Base-by-base conservation (phyloP, 1,284 basidiomycete species). In the Sanguinoderma infundibulare region DNA sequence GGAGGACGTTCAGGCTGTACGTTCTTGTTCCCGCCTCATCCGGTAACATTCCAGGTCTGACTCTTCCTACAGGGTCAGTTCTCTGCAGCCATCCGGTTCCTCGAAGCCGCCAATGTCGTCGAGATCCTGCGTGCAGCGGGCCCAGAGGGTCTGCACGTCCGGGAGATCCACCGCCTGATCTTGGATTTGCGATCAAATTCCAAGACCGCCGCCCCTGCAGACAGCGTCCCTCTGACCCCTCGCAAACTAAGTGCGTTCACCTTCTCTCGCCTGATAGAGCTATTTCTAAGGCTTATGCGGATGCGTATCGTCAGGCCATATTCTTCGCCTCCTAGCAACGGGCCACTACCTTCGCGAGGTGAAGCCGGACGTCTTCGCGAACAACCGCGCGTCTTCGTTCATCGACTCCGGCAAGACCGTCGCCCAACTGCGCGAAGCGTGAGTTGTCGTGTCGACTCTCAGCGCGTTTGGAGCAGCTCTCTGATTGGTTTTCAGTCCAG, bases 371-470 rank as follows among this genome's bases (percentile, higher is more conserved):
- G 69, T 72, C 3, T 77, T 75, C 49, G 69, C 71, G 5, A 70
- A 73, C 65, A 77, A 75, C 55, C 70, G 71, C 5, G 56, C 68
- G 20, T 73, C 75, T 1, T 62, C 66, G 12, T 57, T 55, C 9
- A 52, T 91, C 2, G 87, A 90, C 67, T 85, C 83, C 1, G 87
- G 88, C 7, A 89, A 88, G 72, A 72, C 74, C 2, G 74, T 78
- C 39, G 59, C 70, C 1, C 72, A 75, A 14, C 66, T 82, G 15
- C 67, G 72, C 47, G 65, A 67, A 54, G 72, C 66, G 77, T 79
- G 52, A 9, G 71, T 67, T 52, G 5, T 52, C 55, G 8, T 5
- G 57, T 83, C 79, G 35, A 78, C 30, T 12, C 22, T 30, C 15
- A 26, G 5, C 60, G 3, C 15, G 15, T 50, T 46, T 22, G 20